These are phyloP conservation scores for Penicillium hesseltinei DNA, from an alignment of 2,329 filamentous ascomycete species.

Conservation along the genomic window DNA sequence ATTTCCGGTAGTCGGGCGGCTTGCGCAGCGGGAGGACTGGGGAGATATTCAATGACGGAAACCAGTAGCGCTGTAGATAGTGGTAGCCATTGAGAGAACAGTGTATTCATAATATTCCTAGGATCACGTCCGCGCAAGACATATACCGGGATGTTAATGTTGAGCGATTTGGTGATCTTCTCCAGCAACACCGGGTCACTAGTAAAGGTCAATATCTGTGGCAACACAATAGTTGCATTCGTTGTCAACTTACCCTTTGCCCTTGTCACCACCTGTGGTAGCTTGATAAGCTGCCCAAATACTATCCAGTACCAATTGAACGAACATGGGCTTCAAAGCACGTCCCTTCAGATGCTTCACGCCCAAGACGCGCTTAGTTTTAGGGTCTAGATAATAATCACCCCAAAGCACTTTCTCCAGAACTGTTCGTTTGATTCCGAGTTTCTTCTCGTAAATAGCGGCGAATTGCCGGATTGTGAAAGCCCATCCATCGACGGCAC, in stretches of 20 bases:
- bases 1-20: slow-evolving; percentile 74
- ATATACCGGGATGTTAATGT: slow-evolving; percentile 79
- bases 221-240: slow-evolving; percentile 5
- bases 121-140: slow-evolving; percentile 80
- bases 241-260: slow-evolving; percentile 66
- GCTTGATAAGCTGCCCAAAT: slow-evolving; percentile 96
- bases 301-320: slow-evolving; percentile 90
- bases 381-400: slow-evolving; percentile 93
- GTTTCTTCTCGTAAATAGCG: slow-evolving; percentile 88
- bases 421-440: slow-evolving; percentile 83
- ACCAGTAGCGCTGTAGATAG: slow-evolving; percentile 89
- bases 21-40: slow-evolving; percentile 78
- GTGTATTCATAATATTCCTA: slow-evolving; percentile 74
- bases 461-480: slow-evolving; percentile 96
- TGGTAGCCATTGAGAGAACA: slow-evolving; percentile 88
- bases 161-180: slow-evolving; percentile 91
- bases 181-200: slow-evolving; percentile 78
- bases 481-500: slow-evolving; percentile 97
- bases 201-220: slow-evolving; percentile 33
- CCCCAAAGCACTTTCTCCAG: slow-evolving; percentile 97
- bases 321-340: slow-evolving; percentile 92
- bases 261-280: slow-evolving; percentile 76
- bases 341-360: slow-evolving; percentile 91
- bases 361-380: slow-evolving; percentile 88
- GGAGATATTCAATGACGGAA: slow-evolving; percentile 88